A percentile compares a stretch with the other conserved stretches of the same genome.
Evolutionary conservation across 345 rosid genomes (phyloP).

Genomic region (Moricandia arvensis): DNA sequence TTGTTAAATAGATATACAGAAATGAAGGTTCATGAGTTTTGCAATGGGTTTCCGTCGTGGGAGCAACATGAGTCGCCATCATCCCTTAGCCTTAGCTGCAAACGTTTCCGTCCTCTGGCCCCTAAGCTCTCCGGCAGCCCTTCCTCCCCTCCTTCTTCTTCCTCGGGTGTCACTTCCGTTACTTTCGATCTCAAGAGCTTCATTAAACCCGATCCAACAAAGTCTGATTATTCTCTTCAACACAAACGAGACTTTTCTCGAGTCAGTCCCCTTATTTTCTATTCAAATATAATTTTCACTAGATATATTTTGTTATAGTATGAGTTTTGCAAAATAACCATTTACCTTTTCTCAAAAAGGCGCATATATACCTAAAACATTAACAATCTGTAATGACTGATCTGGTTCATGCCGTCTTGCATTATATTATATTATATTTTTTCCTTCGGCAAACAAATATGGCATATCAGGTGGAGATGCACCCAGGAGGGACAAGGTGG

Average conservation of each 20-base stretch:
- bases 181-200: conserved; percentile 65
- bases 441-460: neutral
- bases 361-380: neutral
- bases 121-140: conserved; percentile 55
- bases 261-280: conserved; percentile 29
- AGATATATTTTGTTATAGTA: neutral
- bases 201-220: no score
- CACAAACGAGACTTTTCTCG: conserved; percentile 48
- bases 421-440: neutral
- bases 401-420: neutral
- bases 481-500: conserved; percentile 96
- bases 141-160: no score
- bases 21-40: conserved; percentile 45
- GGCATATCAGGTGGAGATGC: conserved; percentile 69
- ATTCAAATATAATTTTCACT: neutral
- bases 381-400: neutral
- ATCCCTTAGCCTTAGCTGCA: conserved; percentile 75
- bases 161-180: conserved; percentile 38
- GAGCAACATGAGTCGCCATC: conserved; percentile 57
- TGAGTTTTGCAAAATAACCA: neutral
- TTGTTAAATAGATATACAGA: neutral
- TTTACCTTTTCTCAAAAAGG: neutral
- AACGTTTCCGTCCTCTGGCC: conserved; percentile 86
- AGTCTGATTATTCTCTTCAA: conserved; percentile 42
- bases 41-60: conserved; percentile 56